phyloP scores from a whole-genome alignment of 306 rosid genomes.

The Acacia crassicarpa region DNA sequence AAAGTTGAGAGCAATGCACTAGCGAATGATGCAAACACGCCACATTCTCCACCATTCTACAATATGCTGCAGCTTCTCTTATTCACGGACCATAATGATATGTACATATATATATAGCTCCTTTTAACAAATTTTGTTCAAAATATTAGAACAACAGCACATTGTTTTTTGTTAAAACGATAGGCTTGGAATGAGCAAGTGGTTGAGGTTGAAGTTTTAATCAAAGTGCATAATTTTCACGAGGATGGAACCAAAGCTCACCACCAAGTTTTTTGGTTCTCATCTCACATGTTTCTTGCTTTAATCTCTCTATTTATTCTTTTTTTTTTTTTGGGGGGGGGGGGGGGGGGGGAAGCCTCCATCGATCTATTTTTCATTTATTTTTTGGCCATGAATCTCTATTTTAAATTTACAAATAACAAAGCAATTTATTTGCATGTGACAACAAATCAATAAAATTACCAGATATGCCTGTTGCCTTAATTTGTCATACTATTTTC shows the following conservation, averaged over 20 bases:
- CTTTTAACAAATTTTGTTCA: background rate
- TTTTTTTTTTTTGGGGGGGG: too few species aligned
- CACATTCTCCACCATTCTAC: background rate
- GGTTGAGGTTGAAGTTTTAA: background rate
- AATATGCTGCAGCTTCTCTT: background rate
- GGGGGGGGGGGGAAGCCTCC: too few species aligned
- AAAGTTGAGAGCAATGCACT: background rate
- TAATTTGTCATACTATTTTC: too few species aligned
- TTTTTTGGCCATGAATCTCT: too few species aligned
- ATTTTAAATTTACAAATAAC: background rate
- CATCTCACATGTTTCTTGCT: background rate
- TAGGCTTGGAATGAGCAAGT: background rate
- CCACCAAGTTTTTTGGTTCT: background rate
- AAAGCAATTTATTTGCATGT: background rate
- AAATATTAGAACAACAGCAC: background rate
- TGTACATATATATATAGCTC: rapidly evolving
- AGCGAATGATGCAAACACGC: background rate
- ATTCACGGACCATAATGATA: background rate
- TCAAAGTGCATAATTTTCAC: background rate
- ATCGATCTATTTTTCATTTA: background rate
- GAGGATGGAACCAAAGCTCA: background rate
- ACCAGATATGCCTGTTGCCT: too few species aligned
- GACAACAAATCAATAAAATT: too few species aligned
- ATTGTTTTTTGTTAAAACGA: background rate
- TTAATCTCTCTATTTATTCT: background rate